Evolutionary conservation across 2,329 filamentous ascomycete genomes (phyloP), one percentile per base, ranked within the genome.

Genomic region (Diaporthe eres): DNA sequence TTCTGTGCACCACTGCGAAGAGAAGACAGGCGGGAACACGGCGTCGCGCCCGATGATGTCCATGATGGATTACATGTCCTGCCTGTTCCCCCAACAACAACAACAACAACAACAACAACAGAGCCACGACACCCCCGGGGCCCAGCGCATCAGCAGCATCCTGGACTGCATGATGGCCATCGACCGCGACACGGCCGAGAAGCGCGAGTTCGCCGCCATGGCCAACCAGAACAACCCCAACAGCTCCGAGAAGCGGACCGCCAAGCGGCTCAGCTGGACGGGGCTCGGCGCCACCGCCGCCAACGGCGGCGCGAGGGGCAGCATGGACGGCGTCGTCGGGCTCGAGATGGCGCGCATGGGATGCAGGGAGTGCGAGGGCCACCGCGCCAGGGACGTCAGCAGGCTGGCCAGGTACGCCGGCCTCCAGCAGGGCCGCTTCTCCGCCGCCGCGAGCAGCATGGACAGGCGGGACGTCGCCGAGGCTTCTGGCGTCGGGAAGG

Each of bases 151-250:
- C 44, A 37, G 51, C 49, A 78, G 79, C 44, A 80, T 83, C 12
- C 79, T 86, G 39, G 82, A 85, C 76, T 80, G 80, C 65, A 76
- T 81, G 73, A 82, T 86, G 78, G 72, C 75, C 49, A 81, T 86
- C 47, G 85, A 86, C 78, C 82, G 83, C 63, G 84, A 86, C 74
- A 79, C 84, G 39, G 85, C 83, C 51, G 85, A 87, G 79, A 84
- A 83, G 80, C 84, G 85, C 61, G 85, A 86, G 80, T 82, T 86
- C 53, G 82, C 84, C 0, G 85, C 84, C 74, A 82, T 86, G 78
- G 80, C 81, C 6, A 82, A 81, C 74, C 82, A 83, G 75, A 79
- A 82, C 6, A 76, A 77, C 28, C 75, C 76, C n/a, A 72, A 72
- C 19, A 71, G 57, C 49, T 42, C 44, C 2, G 71, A 74, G 58